phyloP scores from a whole-genome alignment of 176 grass and related monocot genomes.

The Bothriochloa decipiens region DNA sequence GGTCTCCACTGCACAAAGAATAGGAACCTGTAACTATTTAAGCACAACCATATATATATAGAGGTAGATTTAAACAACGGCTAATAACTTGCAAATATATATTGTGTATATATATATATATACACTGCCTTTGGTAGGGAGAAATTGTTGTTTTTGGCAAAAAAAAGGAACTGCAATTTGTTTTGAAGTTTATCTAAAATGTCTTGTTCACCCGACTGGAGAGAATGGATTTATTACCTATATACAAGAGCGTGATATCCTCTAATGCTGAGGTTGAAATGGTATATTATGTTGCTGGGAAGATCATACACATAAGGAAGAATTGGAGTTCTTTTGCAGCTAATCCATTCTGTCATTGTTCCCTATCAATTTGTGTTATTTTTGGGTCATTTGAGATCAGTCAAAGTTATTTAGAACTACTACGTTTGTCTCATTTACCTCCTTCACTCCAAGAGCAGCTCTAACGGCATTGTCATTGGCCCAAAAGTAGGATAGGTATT shows the following conservation, averaged over 20 bases:
- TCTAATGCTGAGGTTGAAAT: conserved; percentile 38
- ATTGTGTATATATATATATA: background rate
- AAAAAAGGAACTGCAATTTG: background rate
- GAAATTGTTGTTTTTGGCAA: no score
- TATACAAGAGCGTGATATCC: conserved; percentile 54
- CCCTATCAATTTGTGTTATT: conserved; percentile 34
- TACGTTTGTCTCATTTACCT: conserved; percentile 31
- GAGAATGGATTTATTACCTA: conserved; percentile 26
- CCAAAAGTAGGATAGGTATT: conserved; percentile 52
- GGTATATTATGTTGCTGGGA: conserved; percentile 44
- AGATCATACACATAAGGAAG: conserved; percentile 32
- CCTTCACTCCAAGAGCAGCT: conserved; percentile 48
- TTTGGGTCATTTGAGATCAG: background rate
- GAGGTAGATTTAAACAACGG: no score
- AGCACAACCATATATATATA: background rate
- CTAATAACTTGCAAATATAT: background rate
- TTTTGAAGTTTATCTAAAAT: background rate
- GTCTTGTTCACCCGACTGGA: background rate
- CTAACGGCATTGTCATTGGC: conserved; percentile 45
- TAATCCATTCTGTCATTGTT: conserved; percentile 45
- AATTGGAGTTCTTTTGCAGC: background rate
- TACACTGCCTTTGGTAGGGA: no score
- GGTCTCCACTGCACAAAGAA: conserved; percentile 42
- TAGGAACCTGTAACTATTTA: background rate
- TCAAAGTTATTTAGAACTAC: background rate